Evolutionary conservation across 306 rosid species (phyloP).

Genomic region (Carpinus fangiana): DNA sequence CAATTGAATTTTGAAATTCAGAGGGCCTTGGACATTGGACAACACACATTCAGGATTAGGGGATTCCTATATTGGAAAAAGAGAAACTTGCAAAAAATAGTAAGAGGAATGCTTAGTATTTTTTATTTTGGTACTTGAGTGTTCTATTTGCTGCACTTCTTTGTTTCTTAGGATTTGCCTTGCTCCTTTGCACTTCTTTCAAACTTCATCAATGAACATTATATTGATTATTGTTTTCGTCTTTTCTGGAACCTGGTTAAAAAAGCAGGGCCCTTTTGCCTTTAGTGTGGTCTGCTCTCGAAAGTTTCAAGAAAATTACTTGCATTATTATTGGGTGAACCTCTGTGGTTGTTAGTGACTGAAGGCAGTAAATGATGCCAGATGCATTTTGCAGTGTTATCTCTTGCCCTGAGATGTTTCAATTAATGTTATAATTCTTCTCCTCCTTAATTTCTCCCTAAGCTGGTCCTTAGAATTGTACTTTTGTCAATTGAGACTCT

Average conservation of each 20-base stretch:
- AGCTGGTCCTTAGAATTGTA: background rate
- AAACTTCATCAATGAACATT: background rate
- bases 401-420: too few species aligned
- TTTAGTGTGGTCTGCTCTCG: background rate
- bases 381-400: background rate
- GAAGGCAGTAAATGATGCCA: conserved; percentile 27
- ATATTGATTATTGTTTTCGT: background rate
- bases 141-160: background rate
- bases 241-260: conserved; percentile 2
- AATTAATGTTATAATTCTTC: background rate
- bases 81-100: background rate
- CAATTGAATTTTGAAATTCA: too few species aligned
- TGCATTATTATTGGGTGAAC: conserved; percentile 28
- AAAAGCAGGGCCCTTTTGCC: conserved; percentile 5
- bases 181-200: background rate
- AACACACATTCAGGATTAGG: too few species aligned
- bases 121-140: background rate
- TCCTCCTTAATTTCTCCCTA: background rate
- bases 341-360: conserved; percentile 19
- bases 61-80: too few species aligned
- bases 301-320: background rate
- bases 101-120: background rate
- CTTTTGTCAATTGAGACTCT: background rate
- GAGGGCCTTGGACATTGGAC: too few species aligned
- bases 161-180: background rate